A percentile compares a stretch with the other conserved stretches of the same genome.
phyloP scores from a whole-genome alignment of 129 eudicot species.

The Scalesia atractyloides region DNA sequence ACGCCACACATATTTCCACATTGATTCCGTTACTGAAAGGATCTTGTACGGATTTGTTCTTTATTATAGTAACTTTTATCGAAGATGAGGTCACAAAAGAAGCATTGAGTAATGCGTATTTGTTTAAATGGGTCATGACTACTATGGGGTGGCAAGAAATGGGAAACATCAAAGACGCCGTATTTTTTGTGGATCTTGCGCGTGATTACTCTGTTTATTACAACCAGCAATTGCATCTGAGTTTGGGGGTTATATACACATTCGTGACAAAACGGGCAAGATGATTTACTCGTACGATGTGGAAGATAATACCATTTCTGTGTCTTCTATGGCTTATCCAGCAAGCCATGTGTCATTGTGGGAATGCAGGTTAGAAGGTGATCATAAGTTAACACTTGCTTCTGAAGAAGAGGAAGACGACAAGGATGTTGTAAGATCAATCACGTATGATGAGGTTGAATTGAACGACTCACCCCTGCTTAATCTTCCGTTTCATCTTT shows the following conservation, averaged over 20 bases:
- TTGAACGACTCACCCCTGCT: not conserved
- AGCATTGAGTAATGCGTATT: not conserved
- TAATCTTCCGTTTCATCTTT: slow-evolving; percentile 12
- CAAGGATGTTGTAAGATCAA: not conserved
- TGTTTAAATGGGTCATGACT: slow-evolving; percentile 21
- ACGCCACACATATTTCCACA: not conserved
- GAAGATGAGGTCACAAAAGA: not conserved
- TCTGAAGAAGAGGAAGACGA: not conserved
- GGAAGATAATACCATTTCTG: not conserved
- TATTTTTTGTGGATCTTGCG: slow-evolving; percentile 13
- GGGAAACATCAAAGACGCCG: not conserved
- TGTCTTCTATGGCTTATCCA: not conserved
- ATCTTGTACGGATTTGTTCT: slow-evolving; percentile 5
- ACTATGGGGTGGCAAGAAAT: slow-evolving; percentile 14
- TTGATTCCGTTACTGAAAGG: not conserved
- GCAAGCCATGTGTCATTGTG: not conserved
- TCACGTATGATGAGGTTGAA: not conserved
- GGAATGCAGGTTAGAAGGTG: slow-evolving; percentile 5
- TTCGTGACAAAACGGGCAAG: not conserved
- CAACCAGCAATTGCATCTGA: not conserved
- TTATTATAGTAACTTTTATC: not conserved
- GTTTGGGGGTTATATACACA: slow-evolving; percentile 27
- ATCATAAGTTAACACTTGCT: not conserved
- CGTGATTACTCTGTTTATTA: not conserved
- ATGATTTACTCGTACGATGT: not conserved